Percentiles rank a stretch among this genome's conserved stretches.
Conservation (phyloP, 441 rosid genomes). For the Populus hybrid region DNA sequence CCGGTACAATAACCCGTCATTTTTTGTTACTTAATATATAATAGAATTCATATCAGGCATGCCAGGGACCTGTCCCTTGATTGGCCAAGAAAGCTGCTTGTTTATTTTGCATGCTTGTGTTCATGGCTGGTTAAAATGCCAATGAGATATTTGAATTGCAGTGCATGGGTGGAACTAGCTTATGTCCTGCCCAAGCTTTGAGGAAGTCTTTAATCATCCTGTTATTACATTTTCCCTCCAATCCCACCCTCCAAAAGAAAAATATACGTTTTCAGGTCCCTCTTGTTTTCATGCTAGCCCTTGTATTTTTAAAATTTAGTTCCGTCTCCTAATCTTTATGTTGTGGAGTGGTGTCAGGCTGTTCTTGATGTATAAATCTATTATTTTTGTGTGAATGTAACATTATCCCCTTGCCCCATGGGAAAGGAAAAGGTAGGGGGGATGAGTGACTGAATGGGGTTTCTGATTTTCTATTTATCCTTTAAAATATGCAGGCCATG, state of each 20-base stretch:
- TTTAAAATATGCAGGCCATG: slow-evolving; percentile 71
- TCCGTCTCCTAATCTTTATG: too few species aligned
- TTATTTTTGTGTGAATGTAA: too few species aligned
- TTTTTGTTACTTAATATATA: background rate
- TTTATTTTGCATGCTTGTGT: background rate
- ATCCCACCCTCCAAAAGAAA: too few species aligned
- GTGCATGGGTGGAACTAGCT: background rate
- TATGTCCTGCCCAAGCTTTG: background rate
- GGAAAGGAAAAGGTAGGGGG: background rate
- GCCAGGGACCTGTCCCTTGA: background rate
- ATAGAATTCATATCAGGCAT: background rate
- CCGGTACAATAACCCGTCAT: background rate
- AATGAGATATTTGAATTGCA: background rate
- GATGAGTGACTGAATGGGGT: background rate
- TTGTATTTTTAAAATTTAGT: too few species aligned
- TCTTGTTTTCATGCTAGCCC: too few species aligned
- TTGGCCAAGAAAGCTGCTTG: background rate
- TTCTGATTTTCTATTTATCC: slow-evolving; percentile 10
- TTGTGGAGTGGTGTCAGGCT: too few species aligned
- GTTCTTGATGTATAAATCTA: too few species aligned
- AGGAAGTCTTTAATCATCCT: background rate
- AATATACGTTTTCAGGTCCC: too few species aligned
- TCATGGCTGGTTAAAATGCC: background rate
- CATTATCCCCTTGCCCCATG: background rate
- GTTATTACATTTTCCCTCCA: background rate